phyloP scores from a whole-genome alignment of 2,329 filamentous ascomycete species.

The Colletotrichum chrysophilum region DNA sequence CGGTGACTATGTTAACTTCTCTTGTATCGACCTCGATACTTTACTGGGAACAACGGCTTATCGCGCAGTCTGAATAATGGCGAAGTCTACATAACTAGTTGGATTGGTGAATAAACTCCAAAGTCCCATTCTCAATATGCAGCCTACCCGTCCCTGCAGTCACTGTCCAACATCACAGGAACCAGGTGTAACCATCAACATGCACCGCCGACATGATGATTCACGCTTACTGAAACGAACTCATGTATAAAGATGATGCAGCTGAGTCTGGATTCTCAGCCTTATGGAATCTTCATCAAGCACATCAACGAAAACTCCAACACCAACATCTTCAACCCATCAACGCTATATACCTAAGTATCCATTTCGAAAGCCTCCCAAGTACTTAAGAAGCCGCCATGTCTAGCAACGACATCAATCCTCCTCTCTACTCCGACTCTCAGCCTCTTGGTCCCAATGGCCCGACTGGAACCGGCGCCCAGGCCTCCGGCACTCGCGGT shows the following conservation, averaged over 20 bases:
- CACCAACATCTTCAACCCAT: not conserved
- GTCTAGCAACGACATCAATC: not conserved
- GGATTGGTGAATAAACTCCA: not conserved
- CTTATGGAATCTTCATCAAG: not conserved
- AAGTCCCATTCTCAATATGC: not conserved
- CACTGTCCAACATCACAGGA: not conserved
- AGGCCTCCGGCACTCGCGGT: not conserved
- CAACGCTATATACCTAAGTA: not conserved
- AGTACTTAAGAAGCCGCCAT: not conserved
- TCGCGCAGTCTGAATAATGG: accelerated
- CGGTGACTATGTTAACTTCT: accelerated
- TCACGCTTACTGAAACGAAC: not conserved
- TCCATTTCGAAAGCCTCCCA: not conserved
- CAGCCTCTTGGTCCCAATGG: not conserved
- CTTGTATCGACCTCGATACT: not conserved
- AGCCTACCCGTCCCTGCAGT: not conserved
- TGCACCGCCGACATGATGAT: not conserved
- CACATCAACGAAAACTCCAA: not conserved
- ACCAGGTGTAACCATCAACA: not conserved
- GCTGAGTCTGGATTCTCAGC: not conserved
- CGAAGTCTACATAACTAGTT: accelerated
- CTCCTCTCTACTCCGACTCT: not conserved
- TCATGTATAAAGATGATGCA: not conserved
- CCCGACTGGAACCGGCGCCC: not conserved
- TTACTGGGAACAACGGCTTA: not conserved